These are phyloP conservation scores for Penicillium desertorum DNA, from an alignment of 495 filamentous ascomycete genomes.

Conservation along the genomic window DNA sequence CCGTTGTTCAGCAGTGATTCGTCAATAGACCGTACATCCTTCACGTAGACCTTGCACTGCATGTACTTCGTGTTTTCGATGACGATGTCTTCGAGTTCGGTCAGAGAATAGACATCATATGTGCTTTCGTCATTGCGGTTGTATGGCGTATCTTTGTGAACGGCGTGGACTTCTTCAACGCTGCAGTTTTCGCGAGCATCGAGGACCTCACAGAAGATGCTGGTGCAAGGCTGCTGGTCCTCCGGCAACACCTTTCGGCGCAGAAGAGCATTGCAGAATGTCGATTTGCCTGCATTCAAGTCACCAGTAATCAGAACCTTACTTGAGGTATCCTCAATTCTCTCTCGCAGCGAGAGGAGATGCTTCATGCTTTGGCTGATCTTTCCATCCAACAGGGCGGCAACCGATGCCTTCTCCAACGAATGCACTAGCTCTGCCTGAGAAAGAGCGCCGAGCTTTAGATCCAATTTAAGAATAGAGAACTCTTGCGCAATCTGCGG, in stretches of 20 bases:
- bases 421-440: constrained; percentile 94
- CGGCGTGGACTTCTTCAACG: constrained; percentile 91
- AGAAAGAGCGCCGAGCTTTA: constrained; percentile 82
- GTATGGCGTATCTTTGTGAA: constrained; percentile 76
- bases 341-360: constrained; percentile 77
- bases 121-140: constrained; percentile 89
- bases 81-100: constrained; percentile 83
- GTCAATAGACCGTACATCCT: constrained; percentile 85
- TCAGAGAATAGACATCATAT: constrained; percentile 78
- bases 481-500: constrained; percentile 95
- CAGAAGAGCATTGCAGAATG: constrained; percentile 94
- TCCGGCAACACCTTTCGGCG: constrained; percentile 91
- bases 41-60: constrained; percentile 96
- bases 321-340: constrained; percentile 96
- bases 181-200: constrained; percentile 87
- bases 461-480: constrained; percentile 87
- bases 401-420: constrained; percentile 88
- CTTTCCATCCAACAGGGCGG: constrained; percentile 86
- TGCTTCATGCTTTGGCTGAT: constrained; percentile 92
- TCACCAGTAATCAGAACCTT: constrained; percentile 98
- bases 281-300: constrained; percentile 96
- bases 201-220: constrained; percentile 96
- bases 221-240: constrained; percentile 98
- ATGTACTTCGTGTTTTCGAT: constrained; percentile 81
- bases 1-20: constrained; percentile 96